Evolutionary conservation across 352 stramenopile genomes (phyloP), one percentile per base, ranked within the genome.

Genomic region (Phytophthora litchii): DNA sequence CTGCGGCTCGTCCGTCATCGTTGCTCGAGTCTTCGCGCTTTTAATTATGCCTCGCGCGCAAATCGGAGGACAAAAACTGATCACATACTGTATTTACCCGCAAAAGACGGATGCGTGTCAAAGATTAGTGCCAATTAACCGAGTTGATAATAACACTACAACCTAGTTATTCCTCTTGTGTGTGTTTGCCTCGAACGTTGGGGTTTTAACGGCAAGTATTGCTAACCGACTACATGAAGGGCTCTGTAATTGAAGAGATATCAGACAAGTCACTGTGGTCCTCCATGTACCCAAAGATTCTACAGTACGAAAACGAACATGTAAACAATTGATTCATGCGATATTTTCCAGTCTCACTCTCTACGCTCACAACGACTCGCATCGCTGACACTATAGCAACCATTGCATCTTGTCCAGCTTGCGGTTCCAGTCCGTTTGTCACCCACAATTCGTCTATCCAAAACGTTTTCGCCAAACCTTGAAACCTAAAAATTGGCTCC

Each of bases 21-120:
- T 44, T 47, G 40, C 29, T 54, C n/a, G n/a, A n/a, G 35, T 41
- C 41, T 52, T 44, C 54, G 55, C 60, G 23, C 38, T 41, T 71
- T 74, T 70, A 64, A 14, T 57, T 63, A 49, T 62, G 46, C 44
- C 42, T 32, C 40, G 40, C 36, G 25, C 32, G 37, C 46, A 48
- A 35, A 27, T 17, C 4, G 9, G n/a, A 3, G 34, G 47, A 43
- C 29, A 42, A 34, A 59, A 43, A 37, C 17, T n/a, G 34, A 44
- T 4, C 34, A 32, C 17, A 13, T 10, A 54, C 34, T 32, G 37
- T 54, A 54, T n/a, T n/a, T n/a, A n/a, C n/a, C n/a, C n/a, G n/a
- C n/a, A n/a, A n/a, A n/a, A n/a, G n/a, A n/a, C 4, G 20, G n/a
- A 41, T 32, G 29, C 45, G 23, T 31, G 45, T 48, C 42, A 36